Base-by-base conservation (phyloP, 2,329 filamentous ascomycete genomes). In the Apiospora arundinis region DNA sequence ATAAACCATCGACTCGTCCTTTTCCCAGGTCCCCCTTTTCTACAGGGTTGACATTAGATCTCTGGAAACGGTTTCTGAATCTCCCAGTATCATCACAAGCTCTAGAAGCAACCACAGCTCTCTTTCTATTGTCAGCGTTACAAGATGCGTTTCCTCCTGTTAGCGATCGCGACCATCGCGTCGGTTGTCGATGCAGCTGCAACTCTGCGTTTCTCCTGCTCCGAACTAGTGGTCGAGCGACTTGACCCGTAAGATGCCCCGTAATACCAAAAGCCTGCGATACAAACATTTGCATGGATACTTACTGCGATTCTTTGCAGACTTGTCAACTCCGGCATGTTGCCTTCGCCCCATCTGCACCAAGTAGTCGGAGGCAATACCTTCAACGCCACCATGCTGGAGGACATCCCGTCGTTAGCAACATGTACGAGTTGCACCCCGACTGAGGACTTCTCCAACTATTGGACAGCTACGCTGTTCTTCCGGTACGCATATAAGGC, bases 191-290 rank as follows among this genome's bases (percentile, higher is more conserved):
- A 76, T 21, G 77, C 74, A 46, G 74, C 74, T 32, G 77, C 77
- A 52, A 78, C 77, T 28, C 76, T 79, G 68, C 77, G 77, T 23
- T 79, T 79, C 71, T 79, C 77, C 8, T 79, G 77, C 72, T 78
- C 77, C 14, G 77, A 79, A 68, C 77, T 79, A 25, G 77, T 79
- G 12, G 77, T 79, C 40, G 77, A 79, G 40, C 77, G 77, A 68
- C 73, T 79, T 45, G 77, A 79, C 70, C 77, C 77, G 77, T 78
- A 65, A 75, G 77, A 14, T 0, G 40, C 40, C 56, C 2, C 8
- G 40, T 23, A 1, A 21, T 6, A 6, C 25, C 25, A 21, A 21
- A 6, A 18, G 4, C 1, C 6, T 28, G 48, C 32, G 11, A 52
- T 71, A 1, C 21, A 69, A 32, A 18, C 45, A 32, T 56, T 65